phyloP scores from a whole-genome alignment of 2,329 filamentous ascomycete species.

The Metarhizium album region DNA sequence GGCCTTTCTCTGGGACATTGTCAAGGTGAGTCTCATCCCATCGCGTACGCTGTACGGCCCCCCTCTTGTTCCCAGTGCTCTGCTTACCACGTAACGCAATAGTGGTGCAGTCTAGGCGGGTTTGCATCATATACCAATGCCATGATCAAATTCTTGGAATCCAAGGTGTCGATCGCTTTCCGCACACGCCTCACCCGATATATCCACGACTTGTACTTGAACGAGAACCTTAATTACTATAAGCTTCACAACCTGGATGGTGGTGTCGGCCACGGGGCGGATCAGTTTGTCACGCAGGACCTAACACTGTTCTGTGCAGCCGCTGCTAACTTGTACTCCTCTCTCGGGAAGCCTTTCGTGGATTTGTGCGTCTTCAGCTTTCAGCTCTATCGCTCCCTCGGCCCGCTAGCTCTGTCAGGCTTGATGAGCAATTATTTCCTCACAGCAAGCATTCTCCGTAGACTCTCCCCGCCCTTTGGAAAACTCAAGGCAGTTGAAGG shows the following conservation, averaged over 20 bases:
- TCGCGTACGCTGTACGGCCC: background rate
- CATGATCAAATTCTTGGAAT: constrained; percentile 97
- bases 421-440: constrained; percentile 88
- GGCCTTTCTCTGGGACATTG: constrained; percentile 75
- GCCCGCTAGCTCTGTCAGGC: constrained; percentile 75
- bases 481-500: constrained; percentile 95
- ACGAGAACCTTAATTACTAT: constrained; percentile 92
- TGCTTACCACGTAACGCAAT: constrained; percentile 6
- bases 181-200: constrained; percentile 88
- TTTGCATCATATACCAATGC: constrained; percentile 96
- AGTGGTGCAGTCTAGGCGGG: constrained; percentile 88
- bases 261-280: constrained; percentile 80
- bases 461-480: constrained; percentile 87
- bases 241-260: constrained; percentile 89
- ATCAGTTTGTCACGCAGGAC: constrained; percentile 97
- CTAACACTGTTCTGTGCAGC: constrained; percentile 90
- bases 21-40: constrained; percentile 45
- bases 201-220: constrained; percentile 93
- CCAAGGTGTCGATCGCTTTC: constrained; percentile 97
- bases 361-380: constrained; percentile 97
- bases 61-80: background rate
- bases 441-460: constrained; percentile 80
- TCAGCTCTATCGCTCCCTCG: constrained; percentile 84
- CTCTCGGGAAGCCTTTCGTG: constrained; percentile 94
- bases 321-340: constrained; percentile 88